These are phyloP conservation scores for Aspergillus sergii DNA, from an alignment of 2,329 filamentous ascomycete genomes.

Conservation along the genomic window DNA sequence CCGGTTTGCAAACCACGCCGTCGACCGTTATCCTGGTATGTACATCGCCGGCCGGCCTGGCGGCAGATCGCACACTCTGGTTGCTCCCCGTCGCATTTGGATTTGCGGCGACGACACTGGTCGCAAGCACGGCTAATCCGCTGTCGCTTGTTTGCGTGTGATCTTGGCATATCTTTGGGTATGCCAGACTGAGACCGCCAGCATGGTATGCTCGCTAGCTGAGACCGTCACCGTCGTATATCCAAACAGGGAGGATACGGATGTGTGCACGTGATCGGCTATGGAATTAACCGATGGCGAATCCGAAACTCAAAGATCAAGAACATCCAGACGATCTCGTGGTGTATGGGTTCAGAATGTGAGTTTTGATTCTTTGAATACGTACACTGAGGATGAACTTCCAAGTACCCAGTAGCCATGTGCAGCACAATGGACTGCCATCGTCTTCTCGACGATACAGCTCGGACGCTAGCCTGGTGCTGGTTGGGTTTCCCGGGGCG, in stretches of 20 bases:
- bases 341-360: background rate
- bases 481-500: conserved; percentile 69
- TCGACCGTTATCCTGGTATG: conserved; percentile 35
- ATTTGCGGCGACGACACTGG: conserved; percentile 66
- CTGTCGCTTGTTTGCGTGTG: background rate
- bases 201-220: background rate
- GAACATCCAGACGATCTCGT: no score
- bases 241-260: background rate
- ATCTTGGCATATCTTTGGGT: background rate
- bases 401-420: background rate
- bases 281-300: background rate
- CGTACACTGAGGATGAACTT: background rate
- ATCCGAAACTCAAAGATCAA: background rate
- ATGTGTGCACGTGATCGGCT: background rate
- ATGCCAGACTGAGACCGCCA: background rate
- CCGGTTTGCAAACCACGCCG: background rate
- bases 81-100: conserved; percentile 71
- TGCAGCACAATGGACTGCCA: background rate
- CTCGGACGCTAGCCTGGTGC: conserved; percentile 54
- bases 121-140: background rate
- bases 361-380: background rate
- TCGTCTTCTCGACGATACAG: background rate
- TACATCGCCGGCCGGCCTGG: conserved; percentile 18
- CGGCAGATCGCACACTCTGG: conserved; percentile 65
- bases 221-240: background rate